Conservation (phyloP, 306 rosid genomes). For the Prunus fruticosa region DNA sequence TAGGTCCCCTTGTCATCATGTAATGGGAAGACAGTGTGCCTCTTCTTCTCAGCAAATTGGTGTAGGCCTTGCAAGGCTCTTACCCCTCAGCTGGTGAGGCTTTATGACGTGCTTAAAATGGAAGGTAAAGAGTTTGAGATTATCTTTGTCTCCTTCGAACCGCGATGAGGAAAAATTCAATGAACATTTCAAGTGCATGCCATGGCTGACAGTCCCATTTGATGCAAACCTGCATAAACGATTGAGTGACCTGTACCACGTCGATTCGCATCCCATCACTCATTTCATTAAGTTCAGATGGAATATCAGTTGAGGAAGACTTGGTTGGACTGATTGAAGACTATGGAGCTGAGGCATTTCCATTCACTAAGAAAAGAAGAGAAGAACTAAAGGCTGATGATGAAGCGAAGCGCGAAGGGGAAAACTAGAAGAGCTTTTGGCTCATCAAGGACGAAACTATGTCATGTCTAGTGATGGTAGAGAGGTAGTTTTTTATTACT, state of each 20-base stretch:
- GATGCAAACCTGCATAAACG: constrained; percentile 51
- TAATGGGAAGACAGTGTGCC: constrained; percentile 66
- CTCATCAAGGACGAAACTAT: constrained; percentile 51
- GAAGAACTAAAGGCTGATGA: constrained; percentile 67
- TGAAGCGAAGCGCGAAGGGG: constrained; percentile 61
- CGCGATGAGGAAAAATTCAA: constrained; percentile 55
- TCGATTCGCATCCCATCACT: constrained; percentile 75
- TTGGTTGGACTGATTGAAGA: constrained; percentile 74
- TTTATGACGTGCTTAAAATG: constrained; percentile 47
- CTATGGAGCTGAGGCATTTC: constrained; percentile 84
- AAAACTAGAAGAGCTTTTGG: constrained; percentile 56
- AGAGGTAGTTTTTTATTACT: constrained; percentile 40
- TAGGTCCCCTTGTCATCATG: constrained; percentile 73
- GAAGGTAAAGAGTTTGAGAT: constrained; percentile 59
- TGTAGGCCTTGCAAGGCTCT: constrained; percentile 86
- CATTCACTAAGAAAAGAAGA: constrained; percentile 69
- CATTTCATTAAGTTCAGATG: constrained; percentile 53
- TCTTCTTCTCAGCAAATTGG: constrained; percentile 89
- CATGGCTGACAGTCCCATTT: constrained; percentile 86
- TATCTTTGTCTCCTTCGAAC: constrained; percentile 72
- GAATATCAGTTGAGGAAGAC: constrained; percentile 46
- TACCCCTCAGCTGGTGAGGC: constrained; percentile 58
- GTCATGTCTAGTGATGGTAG: constrained; percentile 53
- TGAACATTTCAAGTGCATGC: constrained; percentile 65
- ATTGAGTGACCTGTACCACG: constrained; percentile 43